phyloP scores from a whole-genome alignment of 2,329 filamentous ascomycete genomes.

The Davidsoniella eucalypti region DNA sequence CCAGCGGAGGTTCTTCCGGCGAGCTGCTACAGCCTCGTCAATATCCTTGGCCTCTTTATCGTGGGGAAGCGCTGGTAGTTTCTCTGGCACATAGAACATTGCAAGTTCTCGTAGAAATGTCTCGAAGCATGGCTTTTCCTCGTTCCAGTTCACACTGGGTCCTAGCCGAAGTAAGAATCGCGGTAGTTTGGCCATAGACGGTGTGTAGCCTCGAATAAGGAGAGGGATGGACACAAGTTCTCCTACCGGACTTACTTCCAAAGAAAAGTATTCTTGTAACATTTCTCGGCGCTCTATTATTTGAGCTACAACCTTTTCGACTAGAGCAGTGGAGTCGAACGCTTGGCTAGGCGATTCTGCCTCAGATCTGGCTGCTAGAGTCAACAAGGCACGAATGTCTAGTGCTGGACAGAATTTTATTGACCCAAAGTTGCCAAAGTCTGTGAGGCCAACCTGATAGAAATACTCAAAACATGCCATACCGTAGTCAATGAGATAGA shows the following conservation, averaged over 20 bases:
- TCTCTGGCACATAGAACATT: conserved; percentile 78
- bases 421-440: conserved; percentile 85
- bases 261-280: conserved; percentile 80
- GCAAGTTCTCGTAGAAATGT: conserved; percentile 76
- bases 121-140: conserved; percentile 74
- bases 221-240: conserved; percentile 67
- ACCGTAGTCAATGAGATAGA: conserved; percentile 88
- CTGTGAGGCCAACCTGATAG: conserved; percentile 85
- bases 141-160: conserved; percentile 71
- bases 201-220: conserved; percentile 75
- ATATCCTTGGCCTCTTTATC: conserved; percentile 22
- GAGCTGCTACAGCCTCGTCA: conserved; percentile 34
- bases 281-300: conserved; percentile 67
- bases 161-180: conserved; percentile 77
- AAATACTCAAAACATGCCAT: conserved; percentile 77
- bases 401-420: conserved; percentile 69
- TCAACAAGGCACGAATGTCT: conserved; percentile 51
- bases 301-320: conserved; percentile 47
- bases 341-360: conserved; percentile 34
- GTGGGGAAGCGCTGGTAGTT: conserved; percentile 41
- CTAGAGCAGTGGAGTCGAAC: conserved; percentile 51
- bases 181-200: conserved; percentile 71
- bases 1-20: conserved; percentile 53
- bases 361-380: conserved; percentile 57
- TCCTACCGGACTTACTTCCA: conserved; percentile 65